Evolutionary conservation across 225 moss, liverwort and hornwort species (phyloP).

Genomic region (Polytrichum commune): DNA sequence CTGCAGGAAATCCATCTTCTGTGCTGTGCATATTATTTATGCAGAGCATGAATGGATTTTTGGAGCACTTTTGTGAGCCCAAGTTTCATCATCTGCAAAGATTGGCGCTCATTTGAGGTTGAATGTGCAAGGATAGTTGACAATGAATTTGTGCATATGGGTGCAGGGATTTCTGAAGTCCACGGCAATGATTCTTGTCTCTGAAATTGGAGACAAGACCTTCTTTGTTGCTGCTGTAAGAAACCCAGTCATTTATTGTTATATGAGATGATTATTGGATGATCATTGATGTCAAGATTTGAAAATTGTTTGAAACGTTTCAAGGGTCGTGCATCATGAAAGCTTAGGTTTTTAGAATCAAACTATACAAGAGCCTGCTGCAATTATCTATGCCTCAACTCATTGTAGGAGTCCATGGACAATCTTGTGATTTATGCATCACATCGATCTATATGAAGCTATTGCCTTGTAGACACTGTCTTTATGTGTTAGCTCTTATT

Average conservation of each 20-base stretch:
- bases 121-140: neutral
- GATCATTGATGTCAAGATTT: neutral
- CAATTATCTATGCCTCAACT: neutral
- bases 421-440: neutral
- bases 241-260: neutral
- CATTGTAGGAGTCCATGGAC: neutral
- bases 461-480: neutral
- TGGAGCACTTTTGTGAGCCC: neutral
- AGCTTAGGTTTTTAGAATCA: too few relatives aligned
- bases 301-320: neutral
- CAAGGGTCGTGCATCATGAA: neutral
- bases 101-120: neutral
- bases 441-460: neutral
- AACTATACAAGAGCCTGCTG: too few relatives aligned
- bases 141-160: neutral
- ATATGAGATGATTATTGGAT: neutral
- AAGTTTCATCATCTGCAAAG: neutral
- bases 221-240: conserved; percentile 94
- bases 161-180: conserved; percentile 76
- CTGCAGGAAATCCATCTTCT: too few relatives aligned
- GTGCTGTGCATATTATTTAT: too few relatives aligned
- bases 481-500: too few relatives aligned
- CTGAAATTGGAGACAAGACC: conserved; percentile 95
- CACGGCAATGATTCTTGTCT: conserved; percentile 79
- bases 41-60: neutral